Base-by-base conservation (phyloP, 202 grass and related monocot genomes). In the Musa balbisiana region DNA sequence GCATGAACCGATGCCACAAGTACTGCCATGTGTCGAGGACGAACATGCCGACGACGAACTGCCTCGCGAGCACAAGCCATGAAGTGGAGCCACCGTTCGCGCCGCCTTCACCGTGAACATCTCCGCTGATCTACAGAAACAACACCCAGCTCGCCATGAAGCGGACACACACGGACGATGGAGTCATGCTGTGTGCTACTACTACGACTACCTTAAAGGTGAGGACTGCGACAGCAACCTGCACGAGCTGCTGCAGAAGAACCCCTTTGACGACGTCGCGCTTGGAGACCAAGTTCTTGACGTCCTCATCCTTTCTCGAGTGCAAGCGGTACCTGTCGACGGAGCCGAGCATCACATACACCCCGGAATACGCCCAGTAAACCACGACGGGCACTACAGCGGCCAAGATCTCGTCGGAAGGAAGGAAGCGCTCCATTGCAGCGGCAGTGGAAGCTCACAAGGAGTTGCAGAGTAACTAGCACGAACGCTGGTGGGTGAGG, bases 21-120 rank as follows among this genome's bases (percentile, higher is more conserved):
- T 96, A 96, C 73, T 96, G 89, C 92, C 92, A 96, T 77, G 92
- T 89, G 64, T 96, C 92, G 84, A 96, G 82, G 50, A 96, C 87
- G 56, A 92, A 21, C 89, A 96, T 96, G 12, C 78, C 92, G 53
- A 85, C 22, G 8, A 89, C 19, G 70, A 92, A 83, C 76, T 96
- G 92, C 43, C 80, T 53, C 16, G 53, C 76, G 73, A 92, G 82
- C 64, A 92, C 69, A 24, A 73, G 33, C 33, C 33, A 43, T 43
- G 20, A 8, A 49, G 56, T 74, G 89, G 59, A 70, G 89, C 81
- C 69, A 92, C 84, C 64, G 83, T 76, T n/a, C 54, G 73, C 79
- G 11, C 67, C 49, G 68, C 73, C 82, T 27, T 83, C 83, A 52
- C 87, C 84, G 62, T 43, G 33, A 43, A 8, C 33, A 43, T 43